Conservation (phyloP, 202 grass and related monocot species). For the Brachypodium distachyon region DNA sequence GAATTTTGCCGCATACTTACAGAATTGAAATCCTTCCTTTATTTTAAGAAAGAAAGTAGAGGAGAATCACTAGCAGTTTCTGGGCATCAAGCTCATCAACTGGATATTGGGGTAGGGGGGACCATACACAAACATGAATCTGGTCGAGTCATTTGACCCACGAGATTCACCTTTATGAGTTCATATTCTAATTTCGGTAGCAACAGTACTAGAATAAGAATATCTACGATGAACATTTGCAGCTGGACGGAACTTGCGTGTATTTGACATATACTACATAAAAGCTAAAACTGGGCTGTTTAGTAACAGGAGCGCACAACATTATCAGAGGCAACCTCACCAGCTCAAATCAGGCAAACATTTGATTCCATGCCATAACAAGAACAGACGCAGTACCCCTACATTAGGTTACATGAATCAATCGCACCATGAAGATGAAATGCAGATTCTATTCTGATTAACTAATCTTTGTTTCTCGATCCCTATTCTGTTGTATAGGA, state of each 20-base stretch:
- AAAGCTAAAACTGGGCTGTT: background rate
- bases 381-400: background rate
- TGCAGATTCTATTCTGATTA: background rate
- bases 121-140: too few species aligned
- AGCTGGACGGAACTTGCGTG: background rate
- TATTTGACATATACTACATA: background rate
- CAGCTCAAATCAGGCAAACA: background rate
- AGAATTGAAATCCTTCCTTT: background rate
- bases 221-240: background rate
- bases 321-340: background rate
- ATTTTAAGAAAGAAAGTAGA: too few species aligned
- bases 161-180: background rate
- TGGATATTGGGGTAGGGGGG: too few species aligned
- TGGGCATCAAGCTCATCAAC: too few species aligned
- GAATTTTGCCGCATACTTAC: background rate
- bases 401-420: background rate
- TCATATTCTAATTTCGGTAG: background rate
- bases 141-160: too few species aligned
- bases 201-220: background rate
- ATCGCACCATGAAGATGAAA: background rate
- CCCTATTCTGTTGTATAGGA: background rate
- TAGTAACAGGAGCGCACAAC: too few species aligned
- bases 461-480: background rate
- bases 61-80: too few species aligned
- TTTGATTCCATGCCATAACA: background rate